Base-by-base conservation (phyloP, 495 filamentous ascomycete genomes). In the Astrocystis sublimbata region DNA sequence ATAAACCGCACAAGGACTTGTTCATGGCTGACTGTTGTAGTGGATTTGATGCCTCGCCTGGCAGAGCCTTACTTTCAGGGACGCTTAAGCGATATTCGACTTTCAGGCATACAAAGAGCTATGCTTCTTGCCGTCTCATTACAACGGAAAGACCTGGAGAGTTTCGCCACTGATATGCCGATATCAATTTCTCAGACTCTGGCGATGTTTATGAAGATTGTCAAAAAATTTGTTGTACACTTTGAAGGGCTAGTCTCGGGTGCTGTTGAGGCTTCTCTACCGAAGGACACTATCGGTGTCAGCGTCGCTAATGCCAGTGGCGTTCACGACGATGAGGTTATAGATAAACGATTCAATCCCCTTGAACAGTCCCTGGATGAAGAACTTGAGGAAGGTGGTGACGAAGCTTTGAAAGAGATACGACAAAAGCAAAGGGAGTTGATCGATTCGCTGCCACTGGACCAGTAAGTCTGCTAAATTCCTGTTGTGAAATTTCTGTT, bases 191-290 rank as follows among this genome's bases (percentile, higher is more conserved):
- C 87, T 23, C 94, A 98, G 75, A 80, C 97, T 3, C 79, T 99
- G 28, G 92, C 93, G 30, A 96, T 98, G 86, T 97, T 98, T 78
- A 89, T 97, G 68, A 98, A 97, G 79, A 88, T 94, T 65, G 81
- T 98, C 66, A 83, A 93, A 30, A 98, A 97, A 76, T 81, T 96
- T 33, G 87, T 89, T 0, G 81, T 83, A 13, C 82, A 89, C 66
- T 92, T 99, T 77, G 84, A 86, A 24, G 73, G 78, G 26, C 65
- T 98, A n/a, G 78, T 96, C 17, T 85, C 90, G 61, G 86, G 84
- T 36, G 90, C 89, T 0, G 86, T 92, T 28, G 87, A 82, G 49
- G 85, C 89, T 19, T 77, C 82, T 9, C 81, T 97, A 70, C 92
- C 92, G 7, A 77, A 83, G 36, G 75, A 81, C 31, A 66, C 76